Evolutionary conservation across 306 rosid genomes (phyloP).

Genomic region (Adenanthera pavonina): DNA sequence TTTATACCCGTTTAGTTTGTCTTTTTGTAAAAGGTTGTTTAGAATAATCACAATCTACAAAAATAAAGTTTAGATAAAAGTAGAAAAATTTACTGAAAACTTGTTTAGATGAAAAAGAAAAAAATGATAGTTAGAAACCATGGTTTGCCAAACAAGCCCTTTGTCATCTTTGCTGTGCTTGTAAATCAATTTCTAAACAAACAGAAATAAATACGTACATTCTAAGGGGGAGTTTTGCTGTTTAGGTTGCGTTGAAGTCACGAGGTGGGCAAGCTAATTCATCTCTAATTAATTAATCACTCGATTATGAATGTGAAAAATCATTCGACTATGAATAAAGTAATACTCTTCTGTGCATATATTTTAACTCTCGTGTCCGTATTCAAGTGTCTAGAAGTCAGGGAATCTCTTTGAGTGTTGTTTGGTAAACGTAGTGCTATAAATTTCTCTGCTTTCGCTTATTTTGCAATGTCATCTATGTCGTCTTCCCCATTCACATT

Average conservation of each 20-base stretch:
- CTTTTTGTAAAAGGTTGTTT: no score
- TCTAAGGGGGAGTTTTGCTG: constrained; percentile 2
- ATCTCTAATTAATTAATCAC: neutral
- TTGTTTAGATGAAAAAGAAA: no score
- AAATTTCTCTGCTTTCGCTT: constrained; percentile 39
- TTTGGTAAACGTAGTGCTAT: constrained; percentile 46
- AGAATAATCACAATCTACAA: no score
- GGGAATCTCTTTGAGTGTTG: constrained; percentile 46
- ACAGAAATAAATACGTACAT: constrained; percentile 34
- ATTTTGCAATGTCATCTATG: constrained; percentile 35
- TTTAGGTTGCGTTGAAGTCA: constrained; percentile 38
- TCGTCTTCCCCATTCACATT: constrained; percentile 33
- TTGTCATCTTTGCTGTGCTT: constrained; percentile 32
- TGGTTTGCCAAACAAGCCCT: no score
- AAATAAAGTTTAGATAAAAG: no score
- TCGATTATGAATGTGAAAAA: neutral
- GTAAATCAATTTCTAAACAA: constrained; percentile 29
- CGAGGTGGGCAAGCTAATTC: constrained; percentile 41
- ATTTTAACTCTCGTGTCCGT: constrained; percentile 27
- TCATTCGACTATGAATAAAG: neutral
- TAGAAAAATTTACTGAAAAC: no score
- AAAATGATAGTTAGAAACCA: no score
- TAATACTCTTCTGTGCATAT: constrained; percentile 34
- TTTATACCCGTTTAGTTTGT: no score
- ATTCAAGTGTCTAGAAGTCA: constrained; percentile 53